Conservation (phyloP, 208 protist species). For the Leishmania tarentolae region DNA sequence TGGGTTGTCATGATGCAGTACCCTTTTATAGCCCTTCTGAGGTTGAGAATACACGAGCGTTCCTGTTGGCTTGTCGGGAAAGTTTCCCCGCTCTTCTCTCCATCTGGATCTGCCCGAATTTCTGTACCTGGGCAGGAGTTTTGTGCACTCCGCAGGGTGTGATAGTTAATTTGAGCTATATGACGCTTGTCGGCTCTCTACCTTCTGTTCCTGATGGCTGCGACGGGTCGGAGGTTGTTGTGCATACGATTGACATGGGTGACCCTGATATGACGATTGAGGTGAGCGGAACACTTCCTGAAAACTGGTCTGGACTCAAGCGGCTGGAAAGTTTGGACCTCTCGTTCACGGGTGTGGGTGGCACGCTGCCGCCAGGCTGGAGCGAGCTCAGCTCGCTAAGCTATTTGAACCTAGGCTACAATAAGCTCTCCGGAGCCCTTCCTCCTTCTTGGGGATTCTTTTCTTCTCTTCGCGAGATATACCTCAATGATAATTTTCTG, state of each 20-base stretch:
- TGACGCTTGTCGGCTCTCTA: neutral
- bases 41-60: neutral
- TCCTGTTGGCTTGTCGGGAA: neutral
- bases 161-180: neutral
- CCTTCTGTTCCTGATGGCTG: neutral
- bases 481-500: conserved; percentile 8
- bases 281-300: neutral
- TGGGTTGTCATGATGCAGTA: neutral
- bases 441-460: neutral
- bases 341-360: neutral
- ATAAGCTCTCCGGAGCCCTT: conserved; percentile 8
- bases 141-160: neutral
- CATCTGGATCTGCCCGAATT: neutral
- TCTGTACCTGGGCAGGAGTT: conserved; percentile 10
- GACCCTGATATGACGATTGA: neutral
- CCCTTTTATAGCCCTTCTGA: neutral
- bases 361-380: conserved; percentile 6
- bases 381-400: neutral
- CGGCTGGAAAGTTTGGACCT: conserved; percentile 2
- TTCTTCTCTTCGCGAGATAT: neutral
- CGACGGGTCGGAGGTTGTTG: neutral
- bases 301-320: neutral
- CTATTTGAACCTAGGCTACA: conserved; percentile 5
- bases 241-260: neutral
- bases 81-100: neutral